Evolutionary conservation across 1,284 basidiomycete species (phyloP).

Genomic region (Malassezia caprae): DNA sequence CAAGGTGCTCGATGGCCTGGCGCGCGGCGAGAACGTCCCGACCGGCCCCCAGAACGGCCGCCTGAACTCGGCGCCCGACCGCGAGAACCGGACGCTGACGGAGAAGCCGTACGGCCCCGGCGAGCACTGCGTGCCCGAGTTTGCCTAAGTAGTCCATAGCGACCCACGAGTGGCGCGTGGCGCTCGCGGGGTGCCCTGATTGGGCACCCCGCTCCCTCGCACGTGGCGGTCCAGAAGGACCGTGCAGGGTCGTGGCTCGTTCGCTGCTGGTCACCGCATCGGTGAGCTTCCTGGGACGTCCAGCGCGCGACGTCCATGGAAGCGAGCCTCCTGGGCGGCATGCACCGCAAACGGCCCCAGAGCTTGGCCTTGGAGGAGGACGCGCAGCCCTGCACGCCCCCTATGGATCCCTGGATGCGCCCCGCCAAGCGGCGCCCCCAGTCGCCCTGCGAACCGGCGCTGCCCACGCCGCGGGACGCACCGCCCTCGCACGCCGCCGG

Average conservation of each 20-base stretch:
- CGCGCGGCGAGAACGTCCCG: conserved; percentile 75
- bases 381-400: neutral
- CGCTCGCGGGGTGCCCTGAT: neutral
- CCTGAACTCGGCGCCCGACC: conserved; percentile 71
- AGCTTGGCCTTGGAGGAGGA: neutral
- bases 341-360: neutral
- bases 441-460: neutral
- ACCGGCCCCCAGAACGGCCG: conserved; percentile 82
- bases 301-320: neutral
- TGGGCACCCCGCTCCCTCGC: neutral
- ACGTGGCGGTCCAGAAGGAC: neutral
- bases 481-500: neutral
- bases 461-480: too few relatives aligned
- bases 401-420: neutral
- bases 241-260: neutral
- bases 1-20: conserved; percentile 74
- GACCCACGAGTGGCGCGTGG: neutral
- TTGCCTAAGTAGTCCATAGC: conserved; percentile 50
- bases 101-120: conserved; percentile 89
- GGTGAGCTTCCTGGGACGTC: neutral
- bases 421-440: neutral
- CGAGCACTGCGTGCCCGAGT: conserved; percentile 76
- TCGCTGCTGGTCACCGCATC: neutral
- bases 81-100: conserved; percentile 66
- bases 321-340: neutral